Conservation (phyloP, 1,284 basidiomycete species). For the Bondarzewia mesenterica region DNA sequence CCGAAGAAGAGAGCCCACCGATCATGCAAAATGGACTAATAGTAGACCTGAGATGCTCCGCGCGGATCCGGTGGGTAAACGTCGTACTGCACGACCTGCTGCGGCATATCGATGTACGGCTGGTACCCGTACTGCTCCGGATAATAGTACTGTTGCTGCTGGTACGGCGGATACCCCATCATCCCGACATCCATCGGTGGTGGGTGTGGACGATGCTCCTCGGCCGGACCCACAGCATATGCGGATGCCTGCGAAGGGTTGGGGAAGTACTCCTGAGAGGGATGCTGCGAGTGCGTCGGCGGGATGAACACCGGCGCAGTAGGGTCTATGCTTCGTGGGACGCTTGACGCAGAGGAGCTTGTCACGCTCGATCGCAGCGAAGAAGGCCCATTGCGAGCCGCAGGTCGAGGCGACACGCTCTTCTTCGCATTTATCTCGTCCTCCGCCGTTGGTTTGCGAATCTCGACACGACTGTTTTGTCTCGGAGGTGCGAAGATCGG, state of each 20-base stretch:
- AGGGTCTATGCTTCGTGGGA: neutral
- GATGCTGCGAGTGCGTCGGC: neutral
- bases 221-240: neutral
- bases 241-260: neutral
- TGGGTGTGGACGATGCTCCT: neutral
- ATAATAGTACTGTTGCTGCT: neutral
- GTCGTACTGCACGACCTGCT: neutral
- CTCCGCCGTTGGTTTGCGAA: conserved; percentile 43
- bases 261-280: neutral
- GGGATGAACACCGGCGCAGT: neutral
- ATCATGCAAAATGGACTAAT: neutral
- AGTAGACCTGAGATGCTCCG: neutral
- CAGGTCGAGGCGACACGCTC: neutral
- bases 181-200: neutral
- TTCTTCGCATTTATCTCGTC: neutral
- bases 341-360: neutral
- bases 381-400: neutral
- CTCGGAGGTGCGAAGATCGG: conserved; percentile 67
- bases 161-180: neutral
- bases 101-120: neutral
- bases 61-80: neutral
- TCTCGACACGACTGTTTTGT: conserved; percentile 64
- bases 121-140: neutral
- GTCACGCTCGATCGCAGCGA: neutral
- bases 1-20: neutral